Evolutionary conservation across 345 rosid species (phyloP).

Genomic region (Kandelia obovata): DNA sequence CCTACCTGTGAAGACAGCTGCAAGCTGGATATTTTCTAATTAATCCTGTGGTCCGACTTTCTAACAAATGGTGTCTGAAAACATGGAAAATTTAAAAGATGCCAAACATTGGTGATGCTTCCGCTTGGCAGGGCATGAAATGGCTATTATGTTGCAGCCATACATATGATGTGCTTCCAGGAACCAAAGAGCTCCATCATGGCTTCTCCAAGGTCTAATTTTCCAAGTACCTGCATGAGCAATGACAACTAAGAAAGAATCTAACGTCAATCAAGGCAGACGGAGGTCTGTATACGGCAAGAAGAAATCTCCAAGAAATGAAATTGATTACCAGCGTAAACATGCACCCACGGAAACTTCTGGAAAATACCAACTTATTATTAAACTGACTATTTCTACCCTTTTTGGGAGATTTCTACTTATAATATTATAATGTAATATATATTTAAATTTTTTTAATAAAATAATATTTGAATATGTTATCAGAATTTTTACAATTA

Average conservation of each 20-base stretch:
- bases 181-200: constrained; percentile 44
- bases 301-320: background rate
- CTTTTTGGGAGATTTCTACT: background rate
- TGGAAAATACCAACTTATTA: background rate
- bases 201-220: constrained; percentile 56
- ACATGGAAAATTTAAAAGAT: constrained; percentile 43
- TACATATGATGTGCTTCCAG: constrained; percentile 40
- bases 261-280: no score
- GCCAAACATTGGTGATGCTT: no score
- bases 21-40: constrained; percentile 5
- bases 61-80: constrained; percentile 20
- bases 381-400: background rate
- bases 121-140: constrained; percentile 28
- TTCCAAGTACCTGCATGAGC: constrained; percentile 45
- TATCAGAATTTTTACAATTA: no score
- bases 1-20: background rate
- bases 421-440: no score
- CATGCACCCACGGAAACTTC: background rate
- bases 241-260: background rate
- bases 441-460: no score
- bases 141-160: constrained; percentile 66
- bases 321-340: background rate
- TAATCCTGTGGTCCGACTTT: background rate
- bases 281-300: background rate
- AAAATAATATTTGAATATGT: no score